Evolutionary conservation across 495 filamentous ascomycete species (phyloP).

Genomic region (Penicillium waksmanii): DNA sequence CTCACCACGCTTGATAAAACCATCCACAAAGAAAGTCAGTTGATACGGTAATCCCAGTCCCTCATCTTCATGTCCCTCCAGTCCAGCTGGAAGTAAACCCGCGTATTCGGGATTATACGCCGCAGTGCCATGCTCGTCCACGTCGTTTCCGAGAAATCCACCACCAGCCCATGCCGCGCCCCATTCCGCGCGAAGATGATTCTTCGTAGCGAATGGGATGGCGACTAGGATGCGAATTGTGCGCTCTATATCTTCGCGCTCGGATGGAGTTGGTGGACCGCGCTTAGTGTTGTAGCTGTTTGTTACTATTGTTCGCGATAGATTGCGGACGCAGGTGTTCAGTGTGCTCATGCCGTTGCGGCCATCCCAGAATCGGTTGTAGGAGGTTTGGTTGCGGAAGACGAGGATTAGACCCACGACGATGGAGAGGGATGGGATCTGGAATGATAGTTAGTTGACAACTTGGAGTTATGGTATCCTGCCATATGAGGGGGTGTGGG

Average conservation of each 20-base stretch:
- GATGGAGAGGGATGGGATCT: constrained; percentile 75
- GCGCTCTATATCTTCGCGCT: constrained; percentile 63
- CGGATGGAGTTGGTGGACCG: constrained; percentile 35
- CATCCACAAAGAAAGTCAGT: constrained; percentile 68
- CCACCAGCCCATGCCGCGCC: constrained; percentile 52
- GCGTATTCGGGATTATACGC: constrained; percentile 62
- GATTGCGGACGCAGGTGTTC: constrained; percentile 64
- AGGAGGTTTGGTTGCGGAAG: constrained; percentile 73
- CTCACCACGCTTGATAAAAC: constrained; percentile 67
- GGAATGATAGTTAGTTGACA: background rate
- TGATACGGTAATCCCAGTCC: constrained; percentile 69
- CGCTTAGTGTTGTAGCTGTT: constrained; percentile 38
- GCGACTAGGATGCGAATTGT: constrained; percentile 65
- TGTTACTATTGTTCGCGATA: constrained; percentile 61
- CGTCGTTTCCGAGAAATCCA: constrained; percentile 43
- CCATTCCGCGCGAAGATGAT: constrained; percentile 76
- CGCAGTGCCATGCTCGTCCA: constrained; percentile 49
- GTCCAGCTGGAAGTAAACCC: constrained; percentile 59
- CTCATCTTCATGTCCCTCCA: constrained; percentile 64
- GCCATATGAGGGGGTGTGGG: background rate
- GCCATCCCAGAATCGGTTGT: constrained; percentile 75
- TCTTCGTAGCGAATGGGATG: constrained; percentile 75
- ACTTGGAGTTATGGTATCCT: background rate
- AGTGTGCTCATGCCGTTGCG: constrained; percentile 62
- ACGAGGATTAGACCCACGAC: constrained; percentile 83